Conservation (phyloP, 352 stramenopile genomes). For the Pythium utonaiense region DNA sequence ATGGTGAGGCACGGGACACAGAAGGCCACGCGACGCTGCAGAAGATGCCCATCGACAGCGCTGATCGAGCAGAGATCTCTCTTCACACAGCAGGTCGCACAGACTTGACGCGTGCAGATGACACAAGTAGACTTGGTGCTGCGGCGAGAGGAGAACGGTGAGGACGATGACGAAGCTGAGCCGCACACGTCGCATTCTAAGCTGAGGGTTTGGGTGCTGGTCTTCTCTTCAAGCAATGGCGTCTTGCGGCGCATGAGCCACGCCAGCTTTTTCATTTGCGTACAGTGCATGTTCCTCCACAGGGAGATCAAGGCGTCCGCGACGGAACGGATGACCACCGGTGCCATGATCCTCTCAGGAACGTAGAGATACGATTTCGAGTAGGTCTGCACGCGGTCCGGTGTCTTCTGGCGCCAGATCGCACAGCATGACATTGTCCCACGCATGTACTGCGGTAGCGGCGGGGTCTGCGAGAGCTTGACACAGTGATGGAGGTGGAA, state of each 20-base stretch:
- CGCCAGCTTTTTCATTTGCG: constrained; percentile 66
- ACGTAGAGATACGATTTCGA: constrained; percentile 47
- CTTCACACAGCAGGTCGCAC: constrained; percentile 20
- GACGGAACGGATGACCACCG: constrained; percentile 38
- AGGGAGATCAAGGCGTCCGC: constrained; percentile 36
- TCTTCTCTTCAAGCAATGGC: constrained; percentile 8
- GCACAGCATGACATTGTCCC: constrained; percentile 49
- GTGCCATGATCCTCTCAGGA: constrained; percentile 32
- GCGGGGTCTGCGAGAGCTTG: constrained; percentile 47
- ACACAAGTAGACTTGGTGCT: constrained; percentile 14
- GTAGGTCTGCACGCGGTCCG: constrained; percentile 25
- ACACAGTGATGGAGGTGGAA: constrained; percentile 66
- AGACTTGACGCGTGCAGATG: constrained; percentile 17
- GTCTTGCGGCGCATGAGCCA: constrained; percentile 35
- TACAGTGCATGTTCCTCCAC: constrained; percentile 45
- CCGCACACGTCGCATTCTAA: constrained; percentile 14
- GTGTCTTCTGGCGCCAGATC: constrained; percentile 39
- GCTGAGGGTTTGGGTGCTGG: neutral
- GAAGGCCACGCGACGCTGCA: constrained; percentile 9
- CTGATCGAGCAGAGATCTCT: constrained; percentile 16
- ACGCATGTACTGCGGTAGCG: constrained; percentile 33
- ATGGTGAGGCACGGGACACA: constrained; percentile 26
- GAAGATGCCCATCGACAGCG: neutral
- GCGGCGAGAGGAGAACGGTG: neutral
- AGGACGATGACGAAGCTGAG: neutral